A percentile compares a stretch with the other conserved stretches of the same genome.
Conservation (phyloP, 2,329 filamentous ascomycete species). For the Colletotrichum sp. region DNA sequence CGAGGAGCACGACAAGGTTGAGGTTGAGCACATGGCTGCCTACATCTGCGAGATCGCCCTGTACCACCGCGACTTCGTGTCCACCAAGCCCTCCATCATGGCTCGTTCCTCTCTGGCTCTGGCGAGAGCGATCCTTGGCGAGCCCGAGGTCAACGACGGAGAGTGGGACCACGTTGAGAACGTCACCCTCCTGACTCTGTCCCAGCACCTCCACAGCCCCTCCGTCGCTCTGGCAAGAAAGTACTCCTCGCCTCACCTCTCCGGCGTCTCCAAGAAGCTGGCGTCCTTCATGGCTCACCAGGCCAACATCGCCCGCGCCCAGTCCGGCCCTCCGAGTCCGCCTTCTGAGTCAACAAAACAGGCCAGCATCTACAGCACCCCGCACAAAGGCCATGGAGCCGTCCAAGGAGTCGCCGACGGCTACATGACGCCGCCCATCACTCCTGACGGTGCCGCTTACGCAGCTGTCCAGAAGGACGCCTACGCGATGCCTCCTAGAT, state of each 20-base stretch:
- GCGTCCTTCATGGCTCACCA: constrained; percentile 65
- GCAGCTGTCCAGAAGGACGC: constrained; percentile 51
- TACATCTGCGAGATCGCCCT: constrained; percentile 96
- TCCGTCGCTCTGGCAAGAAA: constrained; percentile 64
- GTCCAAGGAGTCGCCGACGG: constrained; percentile 70
- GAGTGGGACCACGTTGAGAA: constrained; percentile 80
- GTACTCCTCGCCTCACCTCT: constrained; percentile 60
- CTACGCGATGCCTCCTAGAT: constrained; percentile 56
- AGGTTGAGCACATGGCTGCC: constrained; percentile 92
- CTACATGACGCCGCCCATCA: constrained; percentile 86
- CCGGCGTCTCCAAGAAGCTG: constrained; percentile 59
- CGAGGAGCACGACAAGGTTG: constrained; percentile 78
- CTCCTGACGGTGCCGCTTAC: constrained; percentile 72
- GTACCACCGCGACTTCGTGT: constrained; percentile 97
- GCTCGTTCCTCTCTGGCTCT: constrained; percentile 87
- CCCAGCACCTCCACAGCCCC: constrained; percentile 64
- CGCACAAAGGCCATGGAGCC: constrained; percentile 75
- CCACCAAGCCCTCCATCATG: constrained; percentile 88
- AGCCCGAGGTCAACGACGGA: constrained; percentile 75
- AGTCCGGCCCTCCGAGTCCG: constrained; percentile 62
- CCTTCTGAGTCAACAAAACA: constrained; percentile 60
- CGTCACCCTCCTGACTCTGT: constrained; percentile 65
- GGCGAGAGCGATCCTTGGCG: constrained; percentile 83
- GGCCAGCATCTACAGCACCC: constrained; percentile 75
- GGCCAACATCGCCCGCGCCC: constrained; percentile 58